Evolutionary conservation across 768 basidiomycete genomes (phyloP).

Genomic region (Mycena galericulata): DNA sequence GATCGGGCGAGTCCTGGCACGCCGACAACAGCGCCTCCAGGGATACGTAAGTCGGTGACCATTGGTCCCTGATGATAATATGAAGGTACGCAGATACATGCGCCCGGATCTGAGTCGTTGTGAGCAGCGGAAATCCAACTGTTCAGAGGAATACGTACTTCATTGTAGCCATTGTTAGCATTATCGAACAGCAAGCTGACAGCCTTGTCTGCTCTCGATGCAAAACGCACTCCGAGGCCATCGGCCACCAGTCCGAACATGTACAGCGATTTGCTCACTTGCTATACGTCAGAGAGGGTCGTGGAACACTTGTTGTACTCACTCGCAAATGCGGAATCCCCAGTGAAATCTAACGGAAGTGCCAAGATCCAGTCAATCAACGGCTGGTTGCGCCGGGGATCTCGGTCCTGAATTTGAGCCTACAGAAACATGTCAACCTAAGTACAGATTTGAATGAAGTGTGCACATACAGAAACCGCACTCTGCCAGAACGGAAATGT

Average conservation of each 20-base stretch:
- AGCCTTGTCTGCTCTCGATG: conserved; percentile 74
- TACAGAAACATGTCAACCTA: conserved; percentile 37
- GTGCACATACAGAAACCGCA: conserved; percentile 63
- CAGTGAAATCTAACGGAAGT: conserved; percentile 83
- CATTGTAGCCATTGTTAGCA: conserved; percentile 86
- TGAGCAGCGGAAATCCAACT: conserved; percentile 7
- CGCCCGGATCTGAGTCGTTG: conserved; percentile 66
- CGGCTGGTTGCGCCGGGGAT: conserved; percentile 81
- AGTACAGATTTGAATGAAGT: conserved; percentile 2
- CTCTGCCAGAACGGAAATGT: conserved; percentile 83
- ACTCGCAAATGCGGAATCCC: conserved; percentile 91
- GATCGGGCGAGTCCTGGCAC: conserved; percentile 64
- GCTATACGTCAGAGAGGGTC: conserved; percentile 9
- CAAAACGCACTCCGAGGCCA: conserved; percentile 73
- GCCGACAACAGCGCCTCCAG: conserved; percentile 65
- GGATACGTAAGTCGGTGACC: conserved; percentile 76
- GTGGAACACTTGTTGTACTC: conserved; percentile 41
- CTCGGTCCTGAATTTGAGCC: conserved; percentile 72
- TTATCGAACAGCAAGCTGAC: conserved; percentile 79
- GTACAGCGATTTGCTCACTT: conserved; percentile 83
- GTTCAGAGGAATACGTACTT: conserved; percentile 57
- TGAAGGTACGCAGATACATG: conserved; percentile 77
- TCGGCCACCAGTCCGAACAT: conserved; percentile 77
- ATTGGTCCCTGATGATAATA: conserved; percentile 67
- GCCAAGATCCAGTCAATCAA: conserved; percentile 83